Base-by-base conservation (phyloP, 495 filamentous ascomycete species). In the Friedmanniomyces simplex region DNA sequence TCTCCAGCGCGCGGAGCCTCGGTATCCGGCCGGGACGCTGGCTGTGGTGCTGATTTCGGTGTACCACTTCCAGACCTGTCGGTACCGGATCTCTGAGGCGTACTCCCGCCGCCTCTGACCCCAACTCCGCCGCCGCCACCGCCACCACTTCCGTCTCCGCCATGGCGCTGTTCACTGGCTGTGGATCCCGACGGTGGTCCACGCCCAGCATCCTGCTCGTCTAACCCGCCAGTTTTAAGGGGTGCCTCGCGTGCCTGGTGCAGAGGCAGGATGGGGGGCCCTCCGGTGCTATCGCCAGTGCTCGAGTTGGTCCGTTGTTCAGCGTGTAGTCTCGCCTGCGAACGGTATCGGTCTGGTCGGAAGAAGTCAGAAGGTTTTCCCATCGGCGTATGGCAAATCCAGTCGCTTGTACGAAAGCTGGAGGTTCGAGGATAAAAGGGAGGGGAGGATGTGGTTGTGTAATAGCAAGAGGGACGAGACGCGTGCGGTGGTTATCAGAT, bases 341-440 rank as follows among this genome's bases (percentile, higher is more conserved):
- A 52, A 51, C 46, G 41, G 52, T 39, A 54, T 55, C 59, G 52
- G 47, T 61, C 59, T 61, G 59, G 2, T 39, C 50, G 46, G 43
- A 50, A 50, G 14, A 57, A 8, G 72, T 76, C 69, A 71, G 77
- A 79, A 71, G 73, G 72, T 74, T 83, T 74, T 79, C 80, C 82
- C 82, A 85, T 84, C 79, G 79, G 82, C 65, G 65, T 69, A 57
- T 43, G 56, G 46, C 14, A 43, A 43, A 13, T 43, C 5, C 28
- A 32, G 28, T 32, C 28, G 28, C 10, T 3, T 3, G 28, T 3
- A 32, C 28, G 28, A 3, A 32, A 32, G 28, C 4, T 32, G 28
- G 10, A 32, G 4, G 28, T 3, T 32, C 4, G 28, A 32, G 28
- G 28, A 10, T 3, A 32, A 32, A 10, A 32, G 3, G n/a, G 28